phyloP scores from a whole-genome alignment of 805 yeast species.

The Ogataea corticis region DNA sequence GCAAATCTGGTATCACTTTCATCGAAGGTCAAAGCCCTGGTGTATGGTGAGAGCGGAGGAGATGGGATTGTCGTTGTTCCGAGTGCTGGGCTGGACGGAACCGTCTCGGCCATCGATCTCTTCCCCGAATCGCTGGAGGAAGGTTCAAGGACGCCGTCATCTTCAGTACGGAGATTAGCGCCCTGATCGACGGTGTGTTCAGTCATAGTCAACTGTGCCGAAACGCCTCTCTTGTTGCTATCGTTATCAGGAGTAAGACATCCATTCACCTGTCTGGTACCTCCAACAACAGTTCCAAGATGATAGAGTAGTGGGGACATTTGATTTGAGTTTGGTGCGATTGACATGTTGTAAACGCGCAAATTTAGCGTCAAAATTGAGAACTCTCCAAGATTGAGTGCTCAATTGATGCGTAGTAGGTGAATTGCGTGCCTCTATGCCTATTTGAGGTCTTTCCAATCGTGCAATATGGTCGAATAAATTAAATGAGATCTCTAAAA shows the following conservation, averaged over 20 bases:
- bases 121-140: conserved; percentile 5
- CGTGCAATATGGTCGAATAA: background rate
- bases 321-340: conserved; percentile 1
- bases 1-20: conserved; percentile 31
- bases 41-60: conserved; percentile 40
- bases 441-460: conserved; percentile 2
- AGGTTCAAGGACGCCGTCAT: background rate
- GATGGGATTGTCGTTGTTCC: conserved; percentile 35
- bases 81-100: conserved; percentile 6
- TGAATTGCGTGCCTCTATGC: background rate
- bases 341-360: background rate
- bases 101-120: conserved; percentile 6
- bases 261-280: conserved; percentile 28
- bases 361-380: conserved; percentile 1
- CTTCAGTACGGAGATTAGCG: conserved; percentile 10
- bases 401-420: background rate
- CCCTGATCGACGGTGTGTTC: conserved; percentile 2
- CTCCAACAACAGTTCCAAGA: conserved; percentile 8
- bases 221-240: conserved; percentile 7
- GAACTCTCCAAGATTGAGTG: conserved; percentile 1
- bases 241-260: conserved; percentile 27
- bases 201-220: conserved; percentile 2
- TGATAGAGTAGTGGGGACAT: conserved; percentile 21
- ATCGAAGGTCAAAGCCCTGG: conserved; percentile 27
- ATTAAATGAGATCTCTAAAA: background rate